A percentile compares a stretch with the other conserved stretches of the same genome.
These are phyloP conservation scores for Paramarasmius palmivorus DNA, from an alignment of 1,284 basidiomycete genomes.

Conservation along the genomic window DNA sequence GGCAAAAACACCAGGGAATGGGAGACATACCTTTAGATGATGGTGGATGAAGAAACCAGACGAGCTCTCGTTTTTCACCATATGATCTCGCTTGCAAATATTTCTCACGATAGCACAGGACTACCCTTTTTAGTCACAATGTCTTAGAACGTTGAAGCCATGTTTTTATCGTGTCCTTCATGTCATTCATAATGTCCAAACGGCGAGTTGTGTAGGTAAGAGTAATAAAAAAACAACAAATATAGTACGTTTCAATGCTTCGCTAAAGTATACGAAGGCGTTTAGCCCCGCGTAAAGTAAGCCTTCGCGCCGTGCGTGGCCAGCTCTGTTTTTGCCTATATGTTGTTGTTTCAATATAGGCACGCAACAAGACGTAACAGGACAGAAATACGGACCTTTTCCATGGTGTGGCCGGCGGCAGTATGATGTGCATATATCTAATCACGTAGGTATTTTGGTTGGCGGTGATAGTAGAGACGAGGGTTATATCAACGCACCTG, in stretches of 20 bases:
- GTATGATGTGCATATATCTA: constrained; percentile 87
- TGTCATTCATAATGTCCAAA: not conserved
- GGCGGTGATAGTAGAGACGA: not conserved
- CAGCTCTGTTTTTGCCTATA: constrained; percentile 84
- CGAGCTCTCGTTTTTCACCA: constrained; percentile 1
- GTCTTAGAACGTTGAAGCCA: not conserved
- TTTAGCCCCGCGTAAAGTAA: constrained; percentile 80
- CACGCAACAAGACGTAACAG: constrained; percentile 2
- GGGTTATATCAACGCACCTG: constrained; percentile 46
- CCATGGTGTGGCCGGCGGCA: constrained; percentile 80
- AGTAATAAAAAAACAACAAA: constrained; percentile 1
- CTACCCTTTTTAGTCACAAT: constrained; percentile 1
- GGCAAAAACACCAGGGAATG: constrained; percentile 3
- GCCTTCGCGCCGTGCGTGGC: constrained; percentile 85
- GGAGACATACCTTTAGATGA: constrained; percentile 42
- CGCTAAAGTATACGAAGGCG: constrained; percentile 11
- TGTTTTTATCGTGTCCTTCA: not conserved
- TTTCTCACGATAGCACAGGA: not conserved
- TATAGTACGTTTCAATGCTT: constrained; percentile 5
- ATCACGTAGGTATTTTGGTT: constrained; percentile 9
- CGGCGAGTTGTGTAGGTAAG: constrained; percentile 1
- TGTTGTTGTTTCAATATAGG: constrained; percentile 14
- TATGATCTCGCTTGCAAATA: not conserved
- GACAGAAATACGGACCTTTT: constrained; percentile 62
- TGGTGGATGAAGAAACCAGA: constrained; percentile 39